Evolutionary conservation across 495 filamentous ascomycete species (phyloP).

Genomic region (Aeminium ludgeri): DNA sequence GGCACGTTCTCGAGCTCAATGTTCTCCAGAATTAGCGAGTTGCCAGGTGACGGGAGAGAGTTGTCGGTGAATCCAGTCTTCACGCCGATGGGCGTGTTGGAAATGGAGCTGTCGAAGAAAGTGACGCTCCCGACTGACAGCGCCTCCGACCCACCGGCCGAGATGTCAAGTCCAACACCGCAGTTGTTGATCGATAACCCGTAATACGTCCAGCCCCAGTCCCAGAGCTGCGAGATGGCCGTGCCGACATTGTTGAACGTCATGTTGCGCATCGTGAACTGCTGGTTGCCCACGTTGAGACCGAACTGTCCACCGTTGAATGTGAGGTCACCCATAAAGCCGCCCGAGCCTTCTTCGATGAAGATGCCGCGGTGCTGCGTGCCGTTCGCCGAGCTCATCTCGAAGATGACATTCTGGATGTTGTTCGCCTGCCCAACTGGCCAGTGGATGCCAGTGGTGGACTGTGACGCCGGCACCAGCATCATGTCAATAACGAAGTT

Average conservation of each 20-base stretch:
- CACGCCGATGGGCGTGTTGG: conserved; percentile 18
- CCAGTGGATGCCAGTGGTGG: conserved; percentile 60
- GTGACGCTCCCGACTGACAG: conserved; percentile 20
- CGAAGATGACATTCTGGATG: conserved; percentile 62
- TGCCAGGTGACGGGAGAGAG: conserved; percentile 16
- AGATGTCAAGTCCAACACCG: conserved; percentile 20
- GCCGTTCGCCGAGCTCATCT: conserved; percentile 46
- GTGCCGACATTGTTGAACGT: conserved; percentile 46
- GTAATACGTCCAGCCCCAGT: conserved; percentile 39
- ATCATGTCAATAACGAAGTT: conserved; percentile 66
- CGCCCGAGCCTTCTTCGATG: conserved; percentile 59
- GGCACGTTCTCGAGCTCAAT: conserved; percentile 18
- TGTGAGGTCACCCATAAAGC: conserved; percentile 44
- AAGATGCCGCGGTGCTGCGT: conserved; percentile 77
- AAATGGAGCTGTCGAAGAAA: conserved; percentile 22
- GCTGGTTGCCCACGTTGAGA: conserved; percentile 55
- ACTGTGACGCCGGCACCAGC: conserved; percentile 34
- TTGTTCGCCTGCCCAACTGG: conserved; percentile 53
- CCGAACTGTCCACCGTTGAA: conserved; percentile 60
- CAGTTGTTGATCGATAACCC: conserved; percentile 24
- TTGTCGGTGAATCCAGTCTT: conserved; percentile 12
- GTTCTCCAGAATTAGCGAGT: conserved; percentile 24
- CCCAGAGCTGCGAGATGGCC: conserved; percentile 42
- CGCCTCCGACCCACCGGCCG: conserved; percentile 10
- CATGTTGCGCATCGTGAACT: conserved; percentile 65